These are phyloP conservation scores for Nevesoporus exiguus DNA, from an alignment of 768 basidiomycete species.

Conservation along the genomic window DNA sequence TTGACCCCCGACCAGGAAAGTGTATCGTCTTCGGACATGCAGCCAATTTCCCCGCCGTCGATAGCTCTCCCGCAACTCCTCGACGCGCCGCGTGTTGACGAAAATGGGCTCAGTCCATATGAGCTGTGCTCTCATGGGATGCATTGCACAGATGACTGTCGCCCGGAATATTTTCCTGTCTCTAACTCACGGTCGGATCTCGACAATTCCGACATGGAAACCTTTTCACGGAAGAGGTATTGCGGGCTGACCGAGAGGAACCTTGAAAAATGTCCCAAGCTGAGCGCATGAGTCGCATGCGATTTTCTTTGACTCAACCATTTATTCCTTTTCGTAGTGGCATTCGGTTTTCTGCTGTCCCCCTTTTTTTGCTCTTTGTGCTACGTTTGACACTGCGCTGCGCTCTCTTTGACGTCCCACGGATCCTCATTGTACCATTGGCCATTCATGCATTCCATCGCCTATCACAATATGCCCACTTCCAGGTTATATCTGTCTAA, in stretches of 20 bases:
- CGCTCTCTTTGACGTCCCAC: slow-evolving; percentile 18
- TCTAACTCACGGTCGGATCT: slow-evolving; percentile 36
- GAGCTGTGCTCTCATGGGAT: slow-evolving; percentile 24
- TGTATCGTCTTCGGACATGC: slow-evolving; percentile 33
- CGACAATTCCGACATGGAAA: slow-evolving; percentile 28
- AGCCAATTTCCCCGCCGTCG: slow-evolving; percentile 30
- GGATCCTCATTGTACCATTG: slow-evolving; percentile 26
- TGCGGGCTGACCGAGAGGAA: slow-evolving; percentile 19
- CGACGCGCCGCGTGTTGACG: slow-evolving; percentile 19
- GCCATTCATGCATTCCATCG: slow-evolving; percentile 26
- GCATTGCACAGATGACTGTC: slow-evolving; percentile 20
- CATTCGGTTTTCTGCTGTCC: neutral
- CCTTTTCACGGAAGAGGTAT: slow-evolving; percentile 22
- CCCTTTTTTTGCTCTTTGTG: neutral
- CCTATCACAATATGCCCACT: slow-evolving; percentile 22
- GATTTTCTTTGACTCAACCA: slow-evolving; percentile 4
- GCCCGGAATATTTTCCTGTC: slow-evolving; percentile 34
- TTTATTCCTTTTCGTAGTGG: slow-evolving; percentile 8
- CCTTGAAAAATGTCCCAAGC: slow-evolving; percentile 25
- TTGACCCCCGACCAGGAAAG: slow-evolving; percentile 34
- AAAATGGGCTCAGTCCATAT: slow-evolving; percentile 26
- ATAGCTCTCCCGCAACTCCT: slow-evolving; percentile 30
- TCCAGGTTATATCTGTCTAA: slow-evolving; percentile 27
- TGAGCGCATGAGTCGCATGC: slow-evolving; percentile 25
- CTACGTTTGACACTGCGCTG: slow-evolving; percentile 14